These are phyloP conservation scores for Stephania japonica DNA, from an alignment of 164 flowering plant species.

Conservation along the genomic window DNA sequence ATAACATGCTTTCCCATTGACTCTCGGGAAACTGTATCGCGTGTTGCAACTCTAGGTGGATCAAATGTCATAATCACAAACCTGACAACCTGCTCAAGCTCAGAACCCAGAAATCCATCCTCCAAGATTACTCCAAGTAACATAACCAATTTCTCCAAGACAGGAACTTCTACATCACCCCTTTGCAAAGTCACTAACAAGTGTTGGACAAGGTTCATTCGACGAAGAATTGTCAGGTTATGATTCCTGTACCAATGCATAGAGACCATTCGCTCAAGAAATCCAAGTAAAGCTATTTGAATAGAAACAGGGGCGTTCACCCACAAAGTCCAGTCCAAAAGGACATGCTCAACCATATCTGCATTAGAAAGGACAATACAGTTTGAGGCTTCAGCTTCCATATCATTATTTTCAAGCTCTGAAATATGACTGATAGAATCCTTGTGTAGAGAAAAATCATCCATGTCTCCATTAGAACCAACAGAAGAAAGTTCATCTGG, in stretches of 20 bases:
- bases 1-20: slow-evolving; percentile 98
- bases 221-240: slow-evolving; percentile 84
- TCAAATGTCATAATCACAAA: slow-evolving; percentile 99
- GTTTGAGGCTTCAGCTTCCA: slow-evolving; percentile 74
- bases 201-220: slow-evolving; percentile 94
- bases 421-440: slow-evolving; percentile 91
- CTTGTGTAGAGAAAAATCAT: slow-evolving; percentile 78
- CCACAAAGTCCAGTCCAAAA: slow-evolving; percentile 99
- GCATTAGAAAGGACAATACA: slow-evolving; percentile 94
- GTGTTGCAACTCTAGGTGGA: slow-evolving; percentile 68
- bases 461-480: slow-evolving; percentile 88
- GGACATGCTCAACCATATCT: slow-evolving; percentile 98
- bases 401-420: slow-evolving; percentile 75
- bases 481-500: slow-evolving; percentile 76
- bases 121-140: slow-evolving; percentile 92
- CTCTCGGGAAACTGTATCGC: slow-evolving; percentile 60
- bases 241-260: slow-evolving; percentile 99
- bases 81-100: slow-evolving; percentile 86
- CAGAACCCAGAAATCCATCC: slow-evolving; percentile 91
- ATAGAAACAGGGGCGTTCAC: slow-evolving; percentile 77
- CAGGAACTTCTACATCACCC: slow-evolving; percentile 99
- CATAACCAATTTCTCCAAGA: slow-evolving; percentile 85
- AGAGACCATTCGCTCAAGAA: slow-evolving; percentile 94
- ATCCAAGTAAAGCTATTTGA: slow-evolving; percentile 85
- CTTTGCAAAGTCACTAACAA: slow-evolving; percentile 90